A percentile compares a stretch with the other conserved stretches of the same genome.
phyloP scores from a whole-genome alignment of 2,329 filamentous ascomycete genomes.

The Ophiostoma fasciatum region DNA sequence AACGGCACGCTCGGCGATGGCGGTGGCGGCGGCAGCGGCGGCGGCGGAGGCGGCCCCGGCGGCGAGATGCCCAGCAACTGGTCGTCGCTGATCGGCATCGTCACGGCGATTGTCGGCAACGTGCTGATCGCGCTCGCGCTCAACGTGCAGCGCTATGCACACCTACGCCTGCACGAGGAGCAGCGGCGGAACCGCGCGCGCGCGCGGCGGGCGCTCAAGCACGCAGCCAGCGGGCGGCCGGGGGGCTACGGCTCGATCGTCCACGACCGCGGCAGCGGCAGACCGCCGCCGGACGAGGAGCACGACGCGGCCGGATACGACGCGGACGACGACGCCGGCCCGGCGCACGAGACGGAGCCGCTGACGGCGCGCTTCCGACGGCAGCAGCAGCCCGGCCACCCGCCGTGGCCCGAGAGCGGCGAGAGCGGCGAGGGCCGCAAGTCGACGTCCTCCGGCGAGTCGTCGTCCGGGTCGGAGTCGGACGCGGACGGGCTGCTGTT shows the following conservation, averaged over 20 bases:
- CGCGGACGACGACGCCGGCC: conserved; percentile 21
- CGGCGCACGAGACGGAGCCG: conserved; percentile 32
- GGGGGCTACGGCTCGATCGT: too few species aligned
- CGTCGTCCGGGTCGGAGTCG: too few species aligned
- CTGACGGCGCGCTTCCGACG: conserved; percentile 37
- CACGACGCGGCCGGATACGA: conserved; percentile 18
- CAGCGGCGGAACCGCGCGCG: conserved; percentile 41
- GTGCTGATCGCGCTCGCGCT: conserved; percentile 87
- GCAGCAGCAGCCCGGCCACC: too few species aligned
- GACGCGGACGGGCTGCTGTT: too few species aligned
- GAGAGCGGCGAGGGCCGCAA: conserved; percentile 11
- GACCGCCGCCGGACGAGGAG: too few species aligned
- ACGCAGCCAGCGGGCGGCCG: conserved; percentile 16
- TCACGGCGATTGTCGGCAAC: conserved; percentile 86
- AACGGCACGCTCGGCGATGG: conserved; percentile 14
- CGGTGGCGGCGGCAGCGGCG: conserved; percentile 6
- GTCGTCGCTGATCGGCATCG: conserved; percentile 89
- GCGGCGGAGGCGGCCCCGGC: conserved; percentile 20
- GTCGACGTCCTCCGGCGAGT: conserved; percentile 22
- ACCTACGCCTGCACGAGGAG: conserved; percentile 67
- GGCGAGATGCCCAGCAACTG: conserved; percentile 47
- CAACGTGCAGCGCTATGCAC: conserved; percentile 92
- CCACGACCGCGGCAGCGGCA: too few species aligned
- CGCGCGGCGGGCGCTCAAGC: conserved; percentile 38
- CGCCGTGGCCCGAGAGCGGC: not conserved